Evolutionary conservation across 495 filamentous ascomycete genomes (phyloP).

Genomic region (Lepraria neglecta): DNA sequence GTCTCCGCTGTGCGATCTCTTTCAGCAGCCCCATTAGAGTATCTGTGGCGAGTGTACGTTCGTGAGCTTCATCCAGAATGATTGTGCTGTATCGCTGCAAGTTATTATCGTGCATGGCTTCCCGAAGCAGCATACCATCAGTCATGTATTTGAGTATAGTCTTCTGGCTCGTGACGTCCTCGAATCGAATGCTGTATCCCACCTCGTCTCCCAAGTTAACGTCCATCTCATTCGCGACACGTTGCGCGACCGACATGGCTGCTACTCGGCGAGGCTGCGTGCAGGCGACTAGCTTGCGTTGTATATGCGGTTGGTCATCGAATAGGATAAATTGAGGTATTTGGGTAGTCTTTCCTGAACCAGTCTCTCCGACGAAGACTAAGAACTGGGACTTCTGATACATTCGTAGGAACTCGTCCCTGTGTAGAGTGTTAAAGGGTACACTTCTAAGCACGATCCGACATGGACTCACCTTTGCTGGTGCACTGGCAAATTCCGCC

Average conservation of each 20-base stretch:
- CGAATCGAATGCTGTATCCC: slow-evolving; percentile 98
- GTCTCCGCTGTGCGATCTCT: slow-evolving; percentile 67
- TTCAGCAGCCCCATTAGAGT: slow-evolving; percentile 94
- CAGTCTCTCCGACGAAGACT: slow-evolving; percentile 97
- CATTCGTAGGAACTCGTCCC: slow-evolving; percentile 85
- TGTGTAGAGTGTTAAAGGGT: slow-evolving; percentile 32
- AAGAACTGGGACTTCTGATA: slow-evolving; percentile 93
- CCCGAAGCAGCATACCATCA: slow-evolving; percentile 95
- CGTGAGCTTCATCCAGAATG: slow-evolving; percentile 97
- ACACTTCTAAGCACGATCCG: not conserved
- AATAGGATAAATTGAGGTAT: slow-evolving; percentile 97
- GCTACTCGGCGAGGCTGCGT: slow-evolving; percentile 97
- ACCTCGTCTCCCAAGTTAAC: slow-evolving; percentile 91
- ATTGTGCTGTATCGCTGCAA: slow-evolving; percentile 92
- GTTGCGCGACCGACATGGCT: slow-evolving; percentile 97
- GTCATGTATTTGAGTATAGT: slow-evolving; percentile 99
- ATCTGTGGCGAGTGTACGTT: slow-evolving; percentile 90
- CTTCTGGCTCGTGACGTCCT: slow-evolving; percentile 84
- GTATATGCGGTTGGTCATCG: slow-evolving; percentile 86
- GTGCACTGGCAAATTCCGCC: slow-evolving; percentile 83
- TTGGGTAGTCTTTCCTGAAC: slow-evolving; percentile 98
- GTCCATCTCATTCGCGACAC: slow-evolving; percentile 96
- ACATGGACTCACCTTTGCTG: slow-evolving; percentile 63
- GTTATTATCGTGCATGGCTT: slow-evolving; percentile 95
- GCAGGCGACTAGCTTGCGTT: slow-evolving; percentile 87